Conservation (phyloP, 805 yeast species). For the Saccharomycopsis malanga region DNA sequence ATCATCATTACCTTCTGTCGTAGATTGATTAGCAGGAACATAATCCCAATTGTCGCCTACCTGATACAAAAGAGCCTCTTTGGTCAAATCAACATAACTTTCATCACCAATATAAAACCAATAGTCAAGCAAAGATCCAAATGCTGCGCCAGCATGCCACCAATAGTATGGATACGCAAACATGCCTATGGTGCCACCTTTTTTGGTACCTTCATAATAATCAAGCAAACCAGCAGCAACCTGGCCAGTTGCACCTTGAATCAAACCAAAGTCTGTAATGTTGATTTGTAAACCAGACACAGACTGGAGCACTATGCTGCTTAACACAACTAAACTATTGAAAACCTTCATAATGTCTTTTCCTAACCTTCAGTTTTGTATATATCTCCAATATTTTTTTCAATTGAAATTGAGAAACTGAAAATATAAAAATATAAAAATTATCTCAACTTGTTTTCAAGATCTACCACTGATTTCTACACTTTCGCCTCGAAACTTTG, state of each 20-base stretch:
- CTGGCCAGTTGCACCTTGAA: constrained; percentile 46
- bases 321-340: background rate
- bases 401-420: too few relatives aligned
- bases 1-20: constrained; percentile 96
- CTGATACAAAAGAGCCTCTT: constrained; percentile 63
- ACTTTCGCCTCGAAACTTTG: too few relatives aligned
- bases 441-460: too few relatives aligned
- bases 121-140: constrained; percentile 81
- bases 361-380: too few relatives aligned
- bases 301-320: background rate
- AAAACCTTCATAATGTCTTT: background rate
- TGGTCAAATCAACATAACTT: constrained; percentile 52
- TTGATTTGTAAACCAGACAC: constrained; percentile 16
- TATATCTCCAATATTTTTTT: too few relatives aligned
- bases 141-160: constrained; percentile 99
- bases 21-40: constrained; percentile 80
- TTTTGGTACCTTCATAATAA: constrained; percentile 62
- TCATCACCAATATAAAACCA: constrained; percentile 63
- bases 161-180: constrained; percentile 88
- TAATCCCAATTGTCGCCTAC: constrained; percentile 68
- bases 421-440: too few relatives aligned
- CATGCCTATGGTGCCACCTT: constrained; percentile 82
- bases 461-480: too few relatives aligned
- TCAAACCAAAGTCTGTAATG: constrained; percentile 22
- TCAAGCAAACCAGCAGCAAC: constrained; percentile 70